Evolutionary conservation across 2,329 filamentous ascomycete genomes (phyloP).

Genomic region (Claviceps africana): DNA sequence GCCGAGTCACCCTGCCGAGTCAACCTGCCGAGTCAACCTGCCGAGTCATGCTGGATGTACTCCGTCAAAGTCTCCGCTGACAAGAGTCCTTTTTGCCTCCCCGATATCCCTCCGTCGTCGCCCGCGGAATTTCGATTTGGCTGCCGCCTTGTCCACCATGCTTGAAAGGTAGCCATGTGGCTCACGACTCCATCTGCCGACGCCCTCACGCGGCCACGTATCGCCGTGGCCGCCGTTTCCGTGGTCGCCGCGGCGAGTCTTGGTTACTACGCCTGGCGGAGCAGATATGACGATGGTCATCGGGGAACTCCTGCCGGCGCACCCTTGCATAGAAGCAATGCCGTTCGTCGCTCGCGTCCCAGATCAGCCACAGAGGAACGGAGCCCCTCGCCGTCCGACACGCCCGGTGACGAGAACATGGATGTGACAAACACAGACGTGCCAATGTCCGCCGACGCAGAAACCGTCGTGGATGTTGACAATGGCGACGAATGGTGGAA

Average conservation of each 20-base stretch:
- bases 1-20: neutral
- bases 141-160: conserved; percentile 15
- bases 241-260: conserved; percentile 41
- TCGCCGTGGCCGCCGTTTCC: conserved; percentile 42
- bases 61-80: neutral
- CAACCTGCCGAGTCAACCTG: too few relatives aligned
- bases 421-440: conserved; percentile 17
- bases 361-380: conserved; percentile 20
- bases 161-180: conserved; percentile 28
- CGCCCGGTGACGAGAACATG: conserved; percentile 31
- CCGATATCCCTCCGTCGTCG: neutral
- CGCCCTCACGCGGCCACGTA: conserved; percentile 38
- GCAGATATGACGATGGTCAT: conserved; percentile 13
- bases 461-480: conserved; percentile 25
- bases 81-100: neutral
- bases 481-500: conserved; percentile 39
- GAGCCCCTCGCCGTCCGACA: conserved; percentile 27
- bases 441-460: conserved; percentile 19
- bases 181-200: conserved; percentile 35
- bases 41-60: too few relatives aligned
- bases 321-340: conserved; percentile 51
- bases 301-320: conserved; percentile 14
- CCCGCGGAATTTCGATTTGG: neutral
- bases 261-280: conserved; percentile 43
- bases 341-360: conserved; percentile 39